These are phyloP conservation scores for Artemisia annua DNA, from an alignment of 129 eudicot species.

Conservation along the genomic window DNA sequence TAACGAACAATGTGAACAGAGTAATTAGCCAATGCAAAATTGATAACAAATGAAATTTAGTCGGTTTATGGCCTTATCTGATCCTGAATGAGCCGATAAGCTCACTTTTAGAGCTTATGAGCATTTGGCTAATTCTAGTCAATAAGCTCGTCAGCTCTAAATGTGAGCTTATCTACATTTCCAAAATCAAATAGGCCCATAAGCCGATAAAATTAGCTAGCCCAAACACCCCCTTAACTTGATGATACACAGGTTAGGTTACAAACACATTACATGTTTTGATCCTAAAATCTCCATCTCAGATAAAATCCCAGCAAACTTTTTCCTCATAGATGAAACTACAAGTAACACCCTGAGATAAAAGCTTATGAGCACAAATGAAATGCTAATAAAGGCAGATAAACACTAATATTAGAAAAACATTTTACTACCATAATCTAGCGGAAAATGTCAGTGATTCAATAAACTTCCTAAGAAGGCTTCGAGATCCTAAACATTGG, in stretches of 20 bases:
- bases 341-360: constrained; percentile 70
- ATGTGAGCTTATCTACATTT: too few relatives aligned
- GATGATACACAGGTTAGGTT: not conserved
- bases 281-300: constrained; percentile 87
- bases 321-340: constrained; percentile 64
- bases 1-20: not conserved
- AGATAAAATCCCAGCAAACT: constrained; percentile 62
- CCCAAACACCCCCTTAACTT: too few relatives aligned
- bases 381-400: constrained; percentile 3
- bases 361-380: constrained; percentile 22
- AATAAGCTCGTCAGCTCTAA: too few relatives aligned
- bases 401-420: constrained; percentile 5
- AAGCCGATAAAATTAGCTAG: not conserved
- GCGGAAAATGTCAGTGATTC: constrained; percentile 73
- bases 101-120: too few relatives aligned
- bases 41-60: not conserved
- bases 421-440: constrained; percentile 65
- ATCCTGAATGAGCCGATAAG: too few relatives aligned
- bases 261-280: constrained; percentile 58
- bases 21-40: not conserved
- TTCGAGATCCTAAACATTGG: constrained; percentile 44
- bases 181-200: too few relatives aligned
- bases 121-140: too few relatives aligned
- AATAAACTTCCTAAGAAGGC: constrained; percentile 78
- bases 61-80: too few relatives aligned